Evolutionary conservation across 2,329 filamentous ascomycete species (phyloP).

Genomic region (Ceratocystis variospora): DNA sequence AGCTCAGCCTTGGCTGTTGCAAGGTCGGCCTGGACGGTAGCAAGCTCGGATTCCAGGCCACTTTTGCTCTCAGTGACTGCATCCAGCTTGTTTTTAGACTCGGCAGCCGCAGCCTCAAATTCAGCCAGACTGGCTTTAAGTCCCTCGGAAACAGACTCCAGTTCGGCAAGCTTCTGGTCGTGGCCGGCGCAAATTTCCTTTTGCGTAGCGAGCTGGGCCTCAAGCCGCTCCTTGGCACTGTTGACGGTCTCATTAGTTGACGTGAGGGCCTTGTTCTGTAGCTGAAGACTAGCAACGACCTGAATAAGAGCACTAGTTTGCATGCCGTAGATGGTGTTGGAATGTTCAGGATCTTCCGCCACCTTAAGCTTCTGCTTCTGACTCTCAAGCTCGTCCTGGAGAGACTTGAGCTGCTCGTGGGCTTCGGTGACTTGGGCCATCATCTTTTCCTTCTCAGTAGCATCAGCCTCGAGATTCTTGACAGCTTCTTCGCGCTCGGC

Average conservation of each 20-base stretch:
- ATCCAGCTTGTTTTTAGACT: neutral
- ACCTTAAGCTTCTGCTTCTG: conserved; percentile 54
- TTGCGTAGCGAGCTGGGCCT: conserved; percentile 6
- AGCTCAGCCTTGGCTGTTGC: conserved; percentile 6
- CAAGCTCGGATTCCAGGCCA: conserved; percentile 12
- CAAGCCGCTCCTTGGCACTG: neutral
- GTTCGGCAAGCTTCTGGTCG: conserved; percentile 14
- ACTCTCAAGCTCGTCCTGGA: conserved; percentile 12
- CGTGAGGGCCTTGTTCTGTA: conserved; percentile 13
- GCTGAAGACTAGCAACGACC: conserved; percentile 13
- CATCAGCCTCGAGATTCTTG: conserved; percentile 14
- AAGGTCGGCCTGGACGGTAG: conserved; percentile 3
- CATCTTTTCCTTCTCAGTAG: conserved; percentile 15
- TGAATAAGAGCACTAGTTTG: conserved; percentile 11
- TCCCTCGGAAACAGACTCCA: conserved; percentile 2
- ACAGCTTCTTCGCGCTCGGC: conserved; percentile 69
- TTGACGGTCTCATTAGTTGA: conserved; percentile 7
- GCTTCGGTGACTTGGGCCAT: conserved; percentile 9
- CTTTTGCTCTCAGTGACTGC: neutral
- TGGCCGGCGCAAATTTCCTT: conserved; percentile 7
- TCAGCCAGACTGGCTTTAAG: conserved; percentile 6
- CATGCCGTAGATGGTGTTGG: conserved; percentile 14
- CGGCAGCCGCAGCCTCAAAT: conserved; percentile 3
- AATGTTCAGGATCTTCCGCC: conserved; percentile 15
- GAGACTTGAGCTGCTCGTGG: conserved; percentile 9